Evolutionary conservation across 1,284 basidiomycete genomes (phyloP).

Genomic region (Wolfiporia cocos): DNA sequence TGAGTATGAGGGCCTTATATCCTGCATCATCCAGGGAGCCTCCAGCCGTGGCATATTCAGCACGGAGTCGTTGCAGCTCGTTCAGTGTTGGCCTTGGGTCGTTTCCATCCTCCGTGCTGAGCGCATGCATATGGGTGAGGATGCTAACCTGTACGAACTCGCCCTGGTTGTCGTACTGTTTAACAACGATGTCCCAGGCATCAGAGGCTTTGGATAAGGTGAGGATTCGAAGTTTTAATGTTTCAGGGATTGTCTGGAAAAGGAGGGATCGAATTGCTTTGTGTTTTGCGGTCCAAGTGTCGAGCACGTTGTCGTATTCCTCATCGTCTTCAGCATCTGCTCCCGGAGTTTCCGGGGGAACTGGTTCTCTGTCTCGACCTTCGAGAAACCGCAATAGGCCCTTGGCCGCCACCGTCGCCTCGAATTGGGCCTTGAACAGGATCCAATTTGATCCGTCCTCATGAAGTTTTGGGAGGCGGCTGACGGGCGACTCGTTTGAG

Average conservation of each 20-base stretch:
- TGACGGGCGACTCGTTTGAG: constrained; percentile 1
- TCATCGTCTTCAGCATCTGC: too few species aligned
- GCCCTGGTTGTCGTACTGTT: constrained; percentile 10
- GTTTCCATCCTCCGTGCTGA: constrained; percentile 6
- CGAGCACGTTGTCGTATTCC: constrained; percentile 9
- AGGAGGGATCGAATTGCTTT: constrained; percentile 8
- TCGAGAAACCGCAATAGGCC: constrained; percentile 9
- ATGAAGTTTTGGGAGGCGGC: constrained; percentile 4
- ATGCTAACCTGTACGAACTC: constrained; percentile 11
- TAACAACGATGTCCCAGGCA: constrained; percentile 1
- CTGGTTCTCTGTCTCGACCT: constrained; percentile 2
- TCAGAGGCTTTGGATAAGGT: not conserved
- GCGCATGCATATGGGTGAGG: constrained; percentile 6
- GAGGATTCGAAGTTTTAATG: constrained; percentile 10
- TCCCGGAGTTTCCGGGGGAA: constrained; percentile 3
- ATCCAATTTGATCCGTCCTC: constrained; percentile 12
- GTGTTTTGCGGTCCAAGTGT: constrained; percentile 10
- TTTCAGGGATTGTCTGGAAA: constrained; percentile 7
- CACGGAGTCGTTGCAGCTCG: constrained; percentile 5
- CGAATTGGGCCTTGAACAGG: constrained; percentile 10
- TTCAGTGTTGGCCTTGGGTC: constrained; percentile 7
- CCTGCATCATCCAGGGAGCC: constrained; percentile 7
- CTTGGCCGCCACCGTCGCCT: constrained; percentile 6
- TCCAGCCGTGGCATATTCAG: constrained; percentile 8
- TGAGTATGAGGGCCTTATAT: constrained; percentile 9